Evolutionary conservation across 2,329 filamentous ascomycete genomes (phyloP).

Genomic region (Sclerotinia minor): DNA sequence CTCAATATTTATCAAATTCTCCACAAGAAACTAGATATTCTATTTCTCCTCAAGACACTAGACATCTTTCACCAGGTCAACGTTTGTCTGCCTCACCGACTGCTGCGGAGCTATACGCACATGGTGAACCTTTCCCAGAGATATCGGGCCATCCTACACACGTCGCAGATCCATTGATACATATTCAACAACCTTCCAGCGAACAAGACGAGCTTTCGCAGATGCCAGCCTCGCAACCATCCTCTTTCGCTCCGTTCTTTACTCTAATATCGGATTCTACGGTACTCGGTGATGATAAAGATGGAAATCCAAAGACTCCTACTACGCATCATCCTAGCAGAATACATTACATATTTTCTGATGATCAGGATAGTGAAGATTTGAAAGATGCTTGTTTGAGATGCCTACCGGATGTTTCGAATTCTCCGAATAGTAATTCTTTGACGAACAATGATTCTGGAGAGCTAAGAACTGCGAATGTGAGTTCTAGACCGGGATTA

Average conservation of each 20-base stretch:
- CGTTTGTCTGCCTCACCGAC: constrained; percentile 2
- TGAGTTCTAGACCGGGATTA: constrained; percentile 6
- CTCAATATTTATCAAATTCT: constrained; percentile 7
- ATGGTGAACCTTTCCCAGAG: constrained; percentile 20
- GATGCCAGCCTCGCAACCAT: not conserved
- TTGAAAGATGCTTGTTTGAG: constrained; percentile 64
- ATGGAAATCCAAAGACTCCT: constrained; percentile 49
- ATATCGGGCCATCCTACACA: not conserved
- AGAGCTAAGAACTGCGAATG: constrained; percentile 2
- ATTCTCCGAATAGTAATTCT: constrained; percentile 9
- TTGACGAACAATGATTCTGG: not conserved
- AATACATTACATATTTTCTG: constrained; percentile 89
- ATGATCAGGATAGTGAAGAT: constrained; percentile 78
- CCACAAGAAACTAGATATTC: constrained; percentile 11
- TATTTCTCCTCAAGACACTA: not conserved
- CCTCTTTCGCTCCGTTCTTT: constrained; percentile 75
- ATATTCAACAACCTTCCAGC: constrained; percentile 17
- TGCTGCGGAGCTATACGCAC: constrained; percentile 5
- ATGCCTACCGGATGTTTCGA: not conserved
- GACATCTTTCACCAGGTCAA: not conserved
- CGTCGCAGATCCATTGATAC: constrained; percentile 2
- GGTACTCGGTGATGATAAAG: not conserved
- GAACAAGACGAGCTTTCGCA: constrained; percentile 10
- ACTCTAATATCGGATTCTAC: constrained; percentile 75
- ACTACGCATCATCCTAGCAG: constrained; percentile 75